Evolutionary conservation across 805 yeast species (phyloP).

Genomic region (Candida jianshihensis): DNA sequence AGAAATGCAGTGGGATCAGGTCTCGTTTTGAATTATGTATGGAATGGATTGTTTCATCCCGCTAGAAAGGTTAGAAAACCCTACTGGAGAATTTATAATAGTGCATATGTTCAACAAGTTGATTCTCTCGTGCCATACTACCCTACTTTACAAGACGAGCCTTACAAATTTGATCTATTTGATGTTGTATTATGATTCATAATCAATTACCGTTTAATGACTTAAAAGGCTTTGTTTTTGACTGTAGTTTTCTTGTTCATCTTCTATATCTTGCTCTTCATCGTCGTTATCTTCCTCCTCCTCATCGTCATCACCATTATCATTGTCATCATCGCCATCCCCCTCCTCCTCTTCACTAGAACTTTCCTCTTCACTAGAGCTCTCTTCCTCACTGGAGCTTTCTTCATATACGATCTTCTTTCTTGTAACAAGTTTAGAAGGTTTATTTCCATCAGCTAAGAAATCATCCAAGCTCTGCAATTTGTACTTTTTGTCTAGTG

Average conservation of each 20-base stretch:
- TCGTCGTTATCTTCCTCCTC: constrained; percentile 9
- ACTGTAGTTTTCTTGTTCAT: constrained; percentile 22
- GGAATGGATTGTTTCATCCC: constrained; percentile 92
- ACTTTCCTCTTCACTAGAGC: constrained; percentile 23
- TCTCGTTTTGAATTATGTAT: constrained; percentile 59
- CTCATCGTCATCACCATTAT: constrained; percentile 16
- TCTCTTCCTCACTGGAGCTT: constrained; percentile 25
- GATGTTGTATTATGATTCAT: constrained; percentile 16
- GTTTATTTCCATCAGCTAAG: constrained; percentile 41
- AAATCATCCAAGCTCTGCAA: constrained; percentile 85
- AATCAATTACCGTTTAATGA: not conserved
- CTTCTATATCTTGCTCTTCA: constrained; percentile 12
- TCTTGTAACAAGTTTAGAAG: constrained; percentile 6
- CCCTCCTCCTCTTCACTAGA: constrained; percentile 25
- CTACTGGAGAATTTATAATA: constrained; percentile 81
- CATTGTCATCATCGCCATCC: constrained; percentile 15
- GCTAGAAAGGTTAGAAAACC: constrained; percentile 79
- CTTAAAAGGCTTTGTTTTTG: not conserved
- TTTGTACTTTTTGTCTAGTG: constrained; percentile 37
- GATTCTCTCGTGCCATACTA: constrained; percentile 80
- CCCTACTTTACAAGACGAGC: constrained; percentile 44
- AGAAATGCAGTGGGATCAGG: constrained; percentile 74
- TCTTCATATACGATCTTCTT: constrained; percentile 14
- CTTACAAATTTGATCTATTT: constrained; percentile 15
- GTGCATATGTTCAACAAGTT: constrained; percentile 62